A percentile compares a stretch with the other conserved stretches of the same genome.
Evolutionary conservation across 208 protist species (phyloP).

Genomic region (Porcisia deanei): DNA sequence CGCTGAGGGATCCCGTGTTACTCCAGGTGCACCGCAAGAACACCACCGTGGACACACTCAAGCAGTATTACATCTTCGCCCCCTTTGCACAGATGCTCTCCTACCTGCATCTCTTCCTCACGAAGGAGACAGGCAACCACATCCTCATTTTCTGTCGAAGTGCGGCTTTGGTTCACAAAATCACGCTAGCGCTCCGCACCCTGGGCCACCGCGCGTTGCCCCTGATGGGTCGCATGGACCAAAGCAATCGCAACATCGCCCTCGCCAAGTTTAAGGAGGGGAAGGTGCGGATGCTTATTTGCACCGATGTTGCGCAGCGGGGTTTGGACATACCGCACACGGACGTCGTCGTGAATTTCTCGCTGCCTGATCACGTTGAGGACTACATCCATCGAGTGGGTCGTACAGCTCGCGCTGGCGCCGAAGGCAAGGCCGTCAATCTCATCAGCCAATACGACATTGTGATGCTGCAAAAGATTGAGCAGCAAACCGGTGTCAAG

Average conservation of each 20-base stretch:
- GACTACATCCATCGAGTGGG: constrained; percentile 98
- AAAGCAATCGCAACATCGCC: constrained; percentile 89
- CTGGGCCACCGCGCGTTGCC: constrained; percentile 90
- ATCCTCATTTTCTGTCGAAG: constrained; percentile 93
- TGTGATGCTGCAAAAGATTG: constrained; percentile 98
- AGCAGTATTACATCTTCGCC: constrained; percentile 98
- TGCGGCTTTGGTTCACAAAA: constrained; percentile 88
- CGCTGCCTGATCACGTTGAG: constrained; percentile 96
- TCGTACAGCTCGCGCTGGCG: constrained; percentile 95
- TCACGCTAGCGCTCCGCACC: constrained; percentile 90
- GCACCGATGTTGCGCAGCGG: constrained; percentile 94
- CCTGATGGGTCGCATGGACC: constrained; percentile 93
- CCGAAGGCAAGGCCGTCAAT: constrained; percentile 93
- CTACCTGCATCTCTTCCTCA: constrained; percentile 90
- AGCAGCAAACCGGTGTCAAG: constrained; percentile 94
- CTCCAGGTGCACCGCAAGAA: constrained; percentile 97
- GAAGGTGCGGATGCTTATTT: constrained; percentile 89
- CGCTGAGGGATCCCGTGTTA: constrained; percentile 96
- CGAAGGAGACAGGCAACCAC: constrained; percentile 87
- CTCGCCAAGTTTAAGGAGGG: constrained; percentile 92
- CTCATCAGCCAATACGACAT: constrained; percentile 98
- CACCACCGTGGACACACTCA: constrained; percentile 95
- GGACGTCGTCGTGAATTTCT: constrained; percentile 98
- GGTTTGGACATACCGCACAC: constrained; percentile 98
- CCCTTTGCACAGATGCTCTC: constrained; percentile 93